Conservation (phyloP, 257 asterid genomes). For the Ajuga chamaepitys region DNA sequence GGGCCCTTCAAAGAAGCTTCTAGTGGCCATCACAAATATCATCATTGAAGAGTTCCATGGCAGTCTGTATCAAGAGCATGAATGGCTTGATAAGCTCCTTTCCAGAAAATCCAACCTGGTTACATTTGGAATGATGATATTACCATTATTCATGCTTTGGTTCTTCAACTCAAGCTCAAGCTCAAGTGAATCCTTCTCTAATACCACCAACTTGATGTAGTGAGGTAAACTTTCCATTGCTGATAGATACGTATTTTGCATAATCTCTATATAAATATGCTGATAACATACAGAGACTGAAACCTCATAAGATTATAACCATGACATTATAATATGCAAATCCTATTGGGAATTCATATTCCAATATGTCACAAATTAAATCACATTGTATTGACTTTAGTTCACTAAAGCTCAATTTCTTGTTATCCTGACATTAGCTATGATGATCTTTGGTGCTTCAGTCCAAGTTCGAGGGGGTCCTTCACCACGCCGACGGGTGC, state of each 20-base stretch:
- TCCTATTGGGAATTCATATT: too few species aligned
- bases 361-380: too few species aligned
- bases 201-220: constrained; percentile 39
- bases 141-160: constrained; percentile 19
- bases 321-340: neutral
- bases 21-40: constrained; percentile 37
- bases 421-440: too few species aligned
- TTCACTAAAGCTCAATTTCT: too few species aligned
- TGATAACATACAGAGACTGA: neutral
- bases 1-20: constrained; percentile 40
- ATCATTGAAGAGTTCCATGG: constrained; percentile 34
- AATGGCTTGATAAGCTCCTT: constrained; percentile 22
- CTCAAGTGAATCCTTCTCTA: constrained; percentile 12
- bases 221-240: constrained; percentile 1
- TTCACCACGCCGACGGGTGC: too few species aligned
- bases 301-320: neutral
- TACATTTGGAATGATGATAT: constrained; percentile 31
- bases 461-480: too few species aligned
- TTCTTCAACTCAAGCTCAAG: constrained; percentile 13
- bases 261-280: neutral
- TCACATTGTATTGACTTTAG: too few species aligned
- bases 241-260: neutral
- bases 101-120: constrained; percentile 24
- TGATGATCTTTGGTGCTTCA: too few species aligned
- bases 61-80: constrained; percentile 35